Evolutionary conservation across 306 rosid species (phyloP).

Genomic region (Mucuna pruriens): DNA sequence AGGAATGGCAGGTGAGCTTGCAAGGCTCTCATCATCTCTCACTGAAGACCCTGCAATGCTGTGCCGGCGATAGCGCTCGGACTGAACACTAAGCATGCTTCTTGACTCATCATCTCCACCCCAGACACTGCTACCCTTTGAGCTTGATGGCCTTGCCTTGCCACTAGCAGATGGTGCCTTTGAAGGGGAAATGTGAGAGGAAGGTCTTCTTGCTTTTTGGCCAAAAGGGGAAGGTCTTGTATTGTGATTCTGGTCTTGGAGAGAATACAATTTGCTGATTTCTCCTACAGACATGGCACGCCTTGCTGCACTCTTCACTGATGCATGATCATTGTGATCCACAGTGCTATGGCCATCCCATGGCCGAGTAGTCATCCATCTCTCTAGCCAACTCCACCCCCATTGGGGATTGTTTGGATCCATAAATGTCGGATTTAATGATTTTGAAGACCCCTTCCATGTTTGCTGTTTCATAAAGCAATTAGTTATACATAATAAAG

Average conservation of each 20-base stretch:
- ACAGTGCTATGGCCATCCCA: conserved; percentile 59
- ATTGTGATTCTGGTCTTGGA: conserved; percentile 36
- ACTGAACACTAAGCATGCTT: conserved; percentile 53
- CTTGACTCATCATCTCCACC: conserved; percentile 56
- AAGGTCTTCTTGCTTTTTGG: conserved; percentile 49
- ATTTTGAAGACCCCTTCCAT: conserved; percentile 67
- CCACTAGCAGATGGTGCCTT: conserved; percentile 35
- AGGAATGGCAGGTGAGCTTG: conserved; percentile 58
- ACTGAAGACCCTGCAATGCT: conserved; percentile 66
- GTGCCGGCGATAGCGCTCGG: conserved; percentile 61
- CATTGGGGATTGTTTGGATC: conserved; percentile 81
- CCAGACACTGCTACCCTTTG: conserved; percentile 46
- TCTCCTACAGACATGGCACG: conserved; percentile 52
- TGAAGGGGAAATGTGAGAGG: conserved; percentile 51
- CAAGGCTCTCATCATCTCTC: conserved; percentile 63
- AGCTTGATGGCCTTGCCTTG: conserved; percentile 42
- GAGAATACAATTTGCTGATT: conserved; percentile 55
- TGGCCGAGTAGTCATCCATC: conserved; percentile 87
- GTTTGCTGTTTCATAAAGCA: conserved; percentile 48
- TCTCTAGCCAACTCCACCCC: conserved; percentile 97
- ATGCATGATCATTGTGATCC: conserved; percentile 52
- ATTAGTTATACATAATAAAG: background rate
- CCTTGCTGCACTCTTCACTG: conserved; percentile 50
- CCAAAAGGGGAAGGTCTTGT: conserved; percentile 47
- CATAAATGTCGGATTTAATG: conserved; percentile 65